Evolutionary conservation across 2,329 filamentous ascomycete genomes (phyloP), one percentile per base, ranked within the genome.

Genomic region (Blumeriella jaapii): DNA sequence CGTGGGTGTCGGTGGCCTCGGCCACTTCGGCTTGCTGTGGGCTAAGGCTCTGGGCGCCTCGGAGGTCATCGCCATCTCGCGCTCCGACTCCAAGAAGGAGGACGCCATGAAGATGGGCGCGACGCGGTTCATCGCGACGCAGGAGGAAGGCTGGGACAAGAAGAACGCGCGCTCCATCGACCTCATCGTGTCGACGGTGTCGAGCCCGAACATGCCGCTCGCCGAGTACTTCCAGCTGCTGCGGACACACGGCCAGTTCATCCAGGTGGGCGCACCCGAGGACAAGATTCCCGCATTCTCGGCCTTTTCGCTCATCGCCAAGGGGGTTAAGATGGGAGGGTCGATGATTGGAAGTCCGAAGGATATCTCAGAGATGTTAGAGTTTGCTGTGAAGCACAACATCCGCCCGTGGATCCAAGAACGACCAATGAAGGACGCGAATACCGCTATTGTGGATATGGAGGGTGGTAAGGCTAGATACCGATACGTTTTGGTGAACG

Each of bases 21-120:
- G 82, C 0, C 81, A 89, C 54, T 74, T 86, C 44, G 82, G 71
- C 0, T 55, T 89, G 10, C 63, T 83, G 40, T 85, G 73, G 55
- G 76, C 81, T 1, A 74, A 69, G 47, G 82, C 82, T 1, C 60
- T 89, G 1, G 77, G 75, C 7, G 77, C 75, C 16, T 74, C 82
- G 29, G 67, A 69, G 5, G 68, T 78, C 9, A 73, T 77, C 14
- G 76, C 71, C 6, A 70, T 82, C 46, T 77, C 74, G 5, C 71
- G 78, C 42, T 70, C 65, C 0, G 61, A 62, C 1, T 48, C 56
- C 52, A 82, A 82, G 61, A 63, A 59, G 23, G 65, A 64, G 0
- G 75, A 82, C 50, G 72, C 71, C 6, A 58, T 64, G 45, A 69
- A 70, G 44, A 64, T 82, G 40, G 78, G 78, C 5, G 77, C 77